A percentile compares a stretch with the other conserved stretches of the same genome.
Evolutionary conservation across 768 basidiomycete genomes (phyloP).

Genomic region (Rhizopogon salebrosus): DNA sequence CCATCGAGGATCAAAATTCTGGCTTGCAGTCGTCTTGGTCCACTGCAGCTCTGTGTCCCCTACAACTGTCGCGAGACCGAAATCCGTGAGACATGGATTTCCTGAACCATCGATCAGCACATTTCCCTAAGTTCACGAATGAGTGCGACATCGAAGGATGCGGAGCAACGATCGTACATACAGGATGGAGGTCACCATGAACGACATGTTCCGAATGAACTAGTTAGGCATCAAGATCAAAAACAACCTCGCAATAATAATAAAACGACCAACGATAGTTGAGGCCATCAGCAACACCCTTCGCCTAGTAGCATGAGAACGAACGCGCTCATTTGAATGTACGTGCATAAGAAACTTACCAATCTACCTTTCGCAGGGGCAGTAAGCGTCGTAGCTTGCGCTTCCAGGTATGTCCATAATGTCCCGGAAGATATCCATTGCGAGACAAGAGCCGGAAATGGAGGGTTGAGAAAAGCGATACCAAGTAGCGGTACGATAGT

Average conservation of each 20-base stretch:
- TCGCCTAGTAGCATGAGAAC: no score
- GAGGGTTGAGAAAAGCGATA: neutral
- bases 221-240: neutral
- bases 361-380: neutral
- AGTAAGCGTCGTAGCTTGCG: neutral
- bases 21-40: neutral
- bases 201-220: conserved; percentile 7
- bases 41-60: neutral
- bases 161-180: neutral
- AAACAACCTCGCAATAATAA: neutral
- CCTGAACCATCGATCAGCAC: neutral
- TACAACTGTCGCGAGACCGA: neutral
- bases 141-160: neutral
- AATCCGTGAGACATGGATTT: neutral
- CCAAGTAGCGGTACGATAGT: conserved; percentile 17
- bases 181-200: neutral
- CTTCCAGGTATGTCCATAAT: neutral
- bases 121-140: neutral
- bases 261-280: conserved; percentile 5
- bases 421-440: neutral
- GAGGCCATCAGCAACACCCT: conserved; percentile 10
- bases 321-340: no score
- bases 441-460: neutral
- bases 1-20: conserved; percentile 28
- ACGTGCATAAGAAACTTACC: neutral